Base-by-base conservation (phyloP, 148 eudicot genomes). In the Chenopodium formosanum region DNA sequence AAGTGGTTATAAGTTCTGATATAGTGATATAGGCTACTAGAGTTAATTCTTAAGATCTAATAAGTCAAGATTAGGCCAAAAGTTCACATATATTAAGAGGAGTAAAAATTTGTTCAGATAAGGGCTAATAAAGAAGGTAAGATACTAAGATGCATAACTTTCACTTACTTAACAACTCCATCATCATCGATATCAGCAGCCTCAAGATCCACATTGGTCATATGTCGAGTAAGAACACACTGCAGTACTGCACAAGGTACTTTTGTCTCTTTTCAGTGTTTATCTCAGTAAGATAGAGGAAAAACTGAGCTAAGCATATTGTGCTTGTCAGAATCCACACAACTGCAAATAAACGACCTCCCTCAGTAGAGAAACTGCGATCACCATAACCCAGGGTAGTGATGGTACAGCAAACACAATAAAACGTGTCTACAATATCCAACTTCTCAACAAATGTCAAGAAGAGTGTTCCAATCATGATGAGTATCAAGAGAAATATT, bases 301-400 rank as follows among this genome's bases (percentile, higher is more conserved):
- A 88, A 81, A 96, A 90, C 87, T 86, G 94, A 11, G 88, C 99
- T 81, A 96, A 82, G 62, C 92, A 92, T 46, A 94, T 46, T 11
- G 98, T 94, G 70, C 99, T 88, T 0, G 79, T 85, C 77, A 96
- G 75, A 73, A 96, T 96, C 99, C 99, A 96, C 50, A 90, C 80
- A 50, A 92, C 82, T 11, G 98, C 97, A 78, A 96, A 96, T 65
- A 88, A 46, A 32, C 99, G 95, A 16, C 98, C 99, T 10, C 90
- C 89, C 80, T 84, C 73, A 2, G 97, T 91, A 22, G 95, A 90
- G 89, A 96, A 96, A 86, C 98, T 92, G 63, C 86, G 90, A 70
- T 92, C 95, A 63, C 98, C 97, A 77, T 96, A 96, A 16, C 99
- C 99, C 78, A 96, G 87, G 27, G 98, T 88, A n/a, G 99, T 94